phyloP scores from a whole-genome alignment of 2,329 filamentous ascomycete genomes.

The Cryphonectria naterciae region DNA sequence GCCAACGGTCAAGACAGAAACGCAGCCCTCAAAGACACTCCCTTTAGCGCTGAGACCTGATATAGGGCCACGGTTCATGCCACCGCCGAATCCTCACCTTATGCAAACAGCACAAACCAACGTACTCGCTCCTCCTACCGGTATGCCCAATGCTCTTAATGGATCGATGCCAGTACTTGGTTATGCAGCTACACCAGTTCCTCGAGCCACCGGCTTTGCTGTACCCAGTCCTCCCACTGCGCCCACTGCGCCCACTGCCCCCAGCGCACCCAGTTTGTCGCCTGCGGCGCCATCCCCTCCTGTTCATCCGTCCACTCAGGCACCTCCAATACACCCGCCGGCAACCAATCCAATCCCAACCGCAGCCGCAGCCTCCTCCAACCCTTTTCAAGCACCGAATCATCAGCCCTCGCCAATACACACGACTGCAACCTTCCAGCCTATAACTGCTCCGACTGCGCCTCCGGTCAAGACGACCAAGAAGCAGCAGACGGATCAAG shows the following conservation, averaged over 20 bases:
- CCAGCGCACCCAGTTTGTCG: slow-evolving; percentile 35
- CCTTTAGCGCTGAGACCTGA: slow-evolving; percentile 27
- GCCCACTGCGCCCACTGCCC: slow-evolving; percentile 11
- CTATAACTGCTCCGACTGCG: slow-evolving; percentile 11
- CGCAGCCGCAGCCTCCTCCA: slow-evolving; percentile 5
- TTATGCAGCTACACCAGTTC: slow-evolving; percentile 29
- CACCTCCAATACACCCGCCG: not conserved
- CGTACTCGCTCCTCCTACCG: slow-evolving; percentile 36
- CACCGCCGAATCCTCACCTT: slow-evolving; percentile 29
- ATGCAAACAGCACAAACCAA: slow-evolving; percentile 21
- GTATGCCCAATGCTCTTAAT: slow-evolving; percentile 32
- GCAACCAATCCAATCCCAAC: slow-evolving; percentile 6
- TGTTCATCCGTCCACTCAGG: slow-evolving; percentile 27
- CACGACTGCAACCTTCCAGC: slow-evolving; percentile 26
- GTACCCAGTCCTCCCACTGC: slow-evolving; percentile 35
- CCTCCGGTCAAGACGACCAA: slow-evolving; percentile 18
- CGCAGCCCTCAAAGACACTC: slow-evolving; percentile 20
- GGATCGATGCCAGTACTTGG: slow-evolving; percentile 35
- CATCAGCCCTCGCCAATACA: slow-evolving; percentile 20
- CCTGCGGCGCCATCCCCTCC: slow-evolving; percentile 34
- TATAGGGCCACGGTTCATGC: slow-evolving; percentile 28
- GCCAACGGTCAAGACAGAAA: slow-evolving; percentile 24
- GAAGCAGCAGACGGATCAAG: slow-evolving; percentile 24
- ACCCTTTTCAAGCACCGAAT: slow-evolving; percentile 8
- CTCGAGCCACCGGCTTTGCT: slow-evolving; percentile 36